These are phyloP conservation scores for Tolypocladium capitatum DNA, from an alignment of 2,329 filamentous ascomycete genomes.

Conservation along the genomic window DNA sequence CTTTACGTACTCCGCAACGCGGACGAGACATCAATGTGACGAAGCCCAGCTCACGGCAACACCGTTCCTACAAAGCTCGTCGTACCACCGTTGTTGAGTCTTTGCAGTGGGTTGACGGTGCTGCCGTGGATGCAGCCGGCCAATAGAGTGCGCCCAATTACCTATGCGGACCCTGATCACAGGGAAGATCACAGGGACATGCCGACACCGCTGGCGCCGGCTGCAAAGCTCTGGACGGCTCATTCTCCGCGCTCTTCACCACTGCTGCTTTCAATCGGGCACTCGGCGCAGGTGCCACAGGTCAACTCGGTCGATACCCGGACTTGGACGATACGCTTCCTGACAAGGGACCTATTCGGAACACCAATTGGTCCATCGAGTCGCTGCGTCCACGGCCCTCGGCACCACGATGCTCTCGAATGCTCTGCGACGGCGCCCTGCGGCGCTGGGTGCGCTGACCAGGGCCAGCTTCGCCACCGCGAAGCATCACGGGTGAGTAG, in stretches of 20 bases:
- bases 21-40: neutral
- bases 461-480: conserved; percentile 4
- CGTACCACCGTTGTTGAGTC: too few species aligned
- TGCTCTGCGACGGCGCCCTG: conserved; percentile 6
- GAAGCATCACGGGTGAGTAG: conserved; percentile 7
- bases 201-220: neutral
- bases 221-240: neutral
- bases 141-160: neutral
- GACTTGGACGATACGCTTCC: neutral
- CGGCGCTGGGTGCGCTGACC: conserved; percentile 4
- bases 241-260: neutral
- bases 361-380: neutral
- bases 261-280: neutral
- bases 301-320: neutral
- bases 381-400: neutral
- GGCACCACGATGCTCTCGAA: conserved; percentile 8
- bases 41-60: neutral
- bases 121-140: neutral
- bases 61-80: neutral
- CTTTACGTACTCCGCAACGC: neutral
- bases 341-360: neutral
- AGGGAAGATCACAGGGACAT: conserved; percentile 21
- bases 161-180: conserved; percentile 11
- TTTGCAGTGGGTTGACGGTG: too few species aligned
- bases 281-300: neutral